phyloP scores from a whole-genome alignment of 208 protist genomes.

The Tetramitus jugosus region DNA sequence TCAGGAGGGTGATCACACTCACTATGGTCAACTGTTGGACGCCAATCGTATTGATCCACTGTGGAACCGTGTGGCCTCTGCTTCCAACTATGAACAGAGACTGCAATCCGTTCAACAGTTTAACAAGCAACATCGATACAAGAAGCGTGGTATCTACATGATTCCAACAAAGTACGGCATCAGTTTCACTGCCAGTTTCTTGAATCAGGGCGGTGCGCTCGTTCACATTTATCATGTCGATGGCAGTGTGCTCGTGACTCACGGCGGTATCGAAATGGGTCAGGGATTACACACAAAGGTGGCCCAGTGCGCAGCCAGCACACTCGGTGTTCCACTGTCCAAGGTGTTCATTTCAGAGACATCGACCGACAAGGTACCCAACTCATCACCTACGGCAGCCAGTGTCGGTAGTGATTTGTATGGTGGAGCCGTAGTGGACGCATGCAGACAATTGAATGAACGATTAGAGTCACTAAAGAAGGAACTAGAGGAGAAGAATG shows the following conservation, averaged over 20 bases:
- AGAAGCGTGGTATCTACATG: conserved; percentile 67
- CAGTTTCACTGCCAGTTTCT: conserved; percentile 48
- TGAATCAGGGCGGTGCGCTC: conserved; percentile 51
- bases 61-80: conserved; percentile 35
- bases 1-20: background rate
- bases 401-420: background rate
- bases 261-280: conserved; percentile 59
- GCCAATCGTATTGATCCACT: conserved; percentile 24
- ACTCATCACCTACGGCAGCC: conserved; percentile 46
- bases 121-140: conserved; percentile 55
- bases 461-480: conserved; percentile 15
- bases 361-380: conserved; percentile 53
- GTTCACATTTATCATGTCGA: conserved; percentile 52
- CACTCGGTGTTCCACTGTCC: conserved; percentile 37
- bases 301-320: conserved; percentile 45
- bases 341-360: conserved; percentile 48
- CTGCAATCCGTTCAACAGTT: conserved; percentile 41
- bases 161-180: conserved; percentile 74
- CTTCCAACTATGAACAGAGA: conserved; percentile 29
- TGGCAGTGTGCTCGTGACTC: conserved; percentile 52
- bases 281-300: conserved; percentile 56
- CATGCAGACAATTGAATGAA: conserved; percentile 28
- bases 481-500: background rate
- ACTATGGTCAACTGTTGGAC: background rate
- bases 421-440: conserved; percentile 15